phyloP scores from a whole-genome alignment of 805 yeast species.

The Pichia pseudocactophila region DNA sequence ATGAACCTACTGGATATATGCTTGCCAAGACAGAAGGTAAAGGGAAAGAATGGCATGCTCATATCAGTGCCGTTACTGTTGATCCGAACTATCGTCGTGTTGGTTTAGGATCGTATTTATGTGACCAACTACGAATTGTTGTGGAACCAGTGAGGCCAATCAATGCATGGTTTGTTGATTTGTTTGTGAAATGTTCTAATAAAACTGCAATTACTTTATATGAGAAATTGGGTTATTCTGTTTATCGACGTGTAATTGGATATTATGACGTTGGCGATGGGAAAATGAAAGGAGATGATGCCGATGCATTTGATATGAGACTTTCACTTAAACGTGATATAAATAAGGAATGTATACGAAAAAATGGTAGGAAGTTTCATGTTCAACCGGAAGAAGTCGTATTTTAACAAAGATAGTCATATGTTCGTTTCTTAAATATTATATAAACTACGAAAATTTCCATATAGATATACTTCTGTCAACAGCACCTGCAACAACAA shows the following conservation, averaged over 20 bases:
- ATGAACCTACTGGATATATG: constrained; percentile 61
- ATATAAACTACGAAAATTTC: constrained; percentile 13
- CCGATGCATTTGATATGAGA: constrained; percentile 88
- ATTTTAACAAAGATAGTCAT: constrained; percentile 30
- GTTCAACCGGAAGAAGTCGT: constrained; percentile 60
- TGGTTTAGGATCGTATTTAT: constrained; percentile 75
- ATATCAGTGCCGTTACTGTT: constrained; percentile 91
- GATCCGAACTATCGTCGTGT: constrained; percentile 74
- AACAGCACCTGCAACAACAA: constrained; percentile 44
- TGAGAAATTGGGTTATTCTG: constrained; percentile 77
- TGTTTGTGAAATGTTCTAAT: constrained; percentile 86
- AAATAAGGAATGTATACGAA: constrained; percentile 43
- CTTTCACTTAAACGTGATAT: constrained; percentile 51
- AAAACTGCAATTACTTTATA: constrained; percentile 70
- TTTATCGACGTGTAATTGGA: constrained; percentile 79
- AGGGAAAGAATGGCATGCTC: constrained; percentile 86
- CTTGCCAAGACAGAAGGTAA: constrained; percentile 95
- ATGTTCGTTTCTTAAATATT: not conserved
- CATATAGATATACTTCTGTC: constrained; percentile 31
- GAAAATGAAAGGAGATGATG: constrained; percentile 37
- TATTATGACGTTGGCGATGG: constrained; percentile 50
- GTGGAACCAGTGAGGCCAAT: constrained; percentile 64
- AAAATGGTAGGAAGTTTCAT: constrained; percentile 49
- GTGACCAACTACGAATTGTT: constrained; percentile 61
- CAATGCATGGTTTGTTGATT: constrained; percentile 76